These are phyloP conservation scores for Austroboletus olivaceoglutinosus DNA, from an alignment of 1,284 basidiomycete genomes.

Conservation along the genomic window DNA sequence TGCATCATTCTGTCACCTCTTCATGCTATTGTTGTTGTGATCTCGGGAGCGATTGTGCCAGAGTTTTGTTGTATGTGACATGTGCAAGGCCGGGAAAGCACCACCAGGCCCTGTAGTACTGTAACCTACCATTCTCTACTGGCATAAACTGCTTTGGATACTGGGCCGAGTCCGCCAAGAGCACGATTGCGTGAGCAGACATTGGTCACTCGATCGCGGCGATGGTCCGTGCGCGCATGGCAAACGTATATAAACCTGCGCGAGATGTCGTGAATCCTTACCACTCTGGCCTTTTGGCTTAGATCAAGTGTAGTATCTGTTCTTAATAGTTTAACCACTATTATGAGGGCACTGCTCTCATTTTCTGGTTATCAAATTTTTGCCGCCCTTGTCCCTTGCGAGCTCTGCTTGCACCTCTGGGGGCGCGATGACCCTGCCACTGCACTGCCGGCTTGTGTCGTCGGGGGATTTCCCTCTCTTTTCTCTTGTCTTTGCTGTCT, in stretches of 20 bases:
- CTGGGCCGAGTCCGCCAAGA: background rate
- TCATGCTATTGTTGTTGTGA: constrained; percentile 28
- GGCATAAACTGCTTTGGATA: constrained; percentile 32
- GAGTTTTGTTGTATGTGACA: constrained; percentile 32
- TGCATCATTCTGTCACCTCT: constrained; percentile 6
- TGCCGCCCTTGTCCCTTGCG: constrained; percentile 28
- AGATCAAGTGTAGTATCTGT: constrained; percentile 89
- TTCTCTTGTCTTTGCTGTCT: constrained; percentile 22
- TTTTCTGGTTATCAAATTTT: constrained; percentile 36
- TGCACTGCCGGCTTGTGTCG: constrained; percentile 33
- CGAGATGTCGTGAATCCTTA: constrained; percentile 37
- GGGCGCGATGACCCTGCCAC: constrained; percentile 34
- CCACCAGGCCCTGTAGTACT: constrained; percentile 15
- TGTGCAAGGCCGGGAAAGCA: constrained; percentile 8
- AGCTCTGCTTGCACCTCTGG: constrained; percentile 38
- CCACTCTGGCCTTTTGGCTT: constrained; percentile 95
- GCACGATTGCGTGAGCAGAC: too few relatives aligned
- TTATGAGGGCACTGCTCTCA: constrained; percentile 35
- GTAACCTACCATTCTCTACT: constrained; percentile 31
- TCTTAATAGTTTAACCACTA: constrained; percentile 37
- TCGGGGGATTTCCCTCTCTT: constrained; percentile 26
- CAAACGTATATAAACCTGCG: constrained; percentile 13
- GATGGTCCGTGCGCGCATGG: constrained; percentile 19
- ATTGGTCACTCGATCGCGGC: background rate
- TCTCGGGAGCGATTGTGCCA: constrained; percentile 23